A percentile compares a stretch with the other conserved stretches of the same genome.
Evolutionary conservation across 2,329 filamentous ascomycete species (phyloP).

Genomic region (Neonectria magnoliae): DNA sequence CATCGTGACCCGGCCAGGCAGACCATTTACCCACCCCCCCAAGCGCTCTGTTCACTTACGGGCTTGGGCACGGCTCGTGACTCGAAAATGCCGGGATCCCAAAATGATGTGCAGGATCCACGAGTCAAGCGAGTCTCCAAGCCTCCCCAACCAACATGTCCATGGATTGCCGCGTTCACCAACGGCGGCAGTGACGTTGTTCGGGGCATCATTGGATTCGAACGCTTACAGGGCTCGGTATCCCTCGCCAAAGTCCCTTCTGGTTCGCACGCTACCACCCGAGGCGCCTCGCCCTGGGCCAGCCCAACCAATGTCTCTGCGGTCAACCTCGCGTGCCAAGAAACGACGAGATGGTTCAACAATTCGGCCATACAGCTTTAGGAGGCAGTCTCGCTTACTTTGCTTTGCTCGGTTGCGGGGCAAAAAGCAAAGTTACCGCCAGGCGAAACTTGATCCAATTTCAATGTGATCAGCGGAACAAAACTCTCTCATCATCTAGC

Average conservation of each 20-base stretch:
- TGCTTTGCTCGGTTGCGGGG: neutral
- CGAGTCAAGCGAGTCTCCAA: constrained; percentile 46
- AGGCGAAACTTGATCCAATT: constrained; percentile 6
- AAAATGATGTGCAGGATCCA: constrained; percentile 49
- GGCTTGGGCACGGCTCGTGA: constrained; percentile 38
- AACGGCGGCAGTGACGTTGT: constrained; percentile 9
- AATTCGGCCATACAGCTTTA: constrained; percentile 1
- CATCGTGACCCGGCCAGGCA: constrained; percentile 22
- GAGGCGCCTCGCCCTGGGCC: neutral
- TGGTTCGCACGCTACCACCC: neutral
- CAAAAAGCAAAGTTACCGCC: constrained; percentile 10
- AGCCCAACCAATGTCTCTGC: neutral
- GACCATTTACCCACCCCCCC: constrained; percentile 11
- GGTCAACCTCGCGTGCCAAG: constrained; percentile 17
- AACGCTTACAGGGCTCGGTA: constrained; percentile 7
- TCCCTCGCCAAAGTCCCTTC: constrained; percentile 3
- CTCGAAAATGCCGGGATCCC: constrained; percentile 36
- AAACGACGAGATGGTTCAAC: constrained; percentile 4
- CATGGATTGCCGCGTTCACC: constrained; percentile 27
- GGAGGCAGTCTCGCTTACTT: constrained; percentile 5
- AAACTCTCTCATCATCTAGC: constrained; percentile 25
- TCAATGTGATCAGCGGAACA: neutral
- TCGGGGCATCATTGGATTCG: constrained; percentile 2
- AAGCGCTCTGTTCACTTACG: constrained; percentile 31
- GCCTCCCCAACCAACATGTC: constrained; percentile 30